Conservation (phyloP, 2,329 filamentous ascomycete genomes). For the Anisogramma anomala region DNA sequence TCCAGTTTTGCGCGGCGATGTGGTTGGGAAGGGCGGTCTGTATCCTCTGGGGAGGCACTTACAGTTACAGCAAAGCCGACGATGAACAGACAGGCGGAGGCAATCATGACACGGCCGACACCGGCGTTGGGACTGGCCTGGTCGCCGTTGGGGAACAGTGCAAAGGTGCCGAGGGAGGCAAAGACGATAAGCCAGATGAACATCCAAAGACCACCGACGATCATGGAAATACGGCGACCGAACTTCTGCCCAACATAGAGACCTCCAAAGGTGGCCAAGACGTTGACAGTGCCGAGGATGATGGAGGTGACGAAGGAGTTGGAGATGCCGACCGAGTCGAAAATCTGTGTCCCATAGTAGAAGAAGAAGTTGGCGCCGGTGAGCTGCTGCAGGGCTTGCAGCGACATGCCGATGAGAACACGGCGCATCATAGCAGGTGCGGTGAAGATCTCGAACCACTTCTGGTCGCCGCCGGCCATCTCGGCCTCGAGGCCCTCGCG, state of each 20-base stretch:
- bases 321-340: conserved; percentile 51
- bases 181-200: conserved; percentile 54
- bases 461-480: conserved; percentile 12
- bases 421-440: conserved; percentile 50
- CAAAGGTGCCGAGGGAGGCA: conserved; percentile 40
- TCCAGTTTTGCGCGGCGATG: background rate
- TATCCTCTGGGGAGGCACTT: conserved; percentile 10
- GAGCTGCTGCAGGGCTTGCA: conserved; percentile 59
- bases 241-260: conserved; percentile 58
- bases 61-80: conserved; percentile 47
- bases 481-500: conserved; percentile 14
- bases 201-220: conserved; percentile 57
- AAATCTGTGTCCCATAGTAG: conserved; percentile 58
- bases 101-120: conserved; percentile 57
- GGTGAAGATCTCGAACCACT: conserved; percentile 15
- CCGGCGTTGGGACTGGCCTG: conserved; percentile 23
- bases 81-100: conserved; percentile 64
- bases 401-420: conserved; percentile 47
- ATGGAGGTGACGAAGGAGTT: conserved; percentile 58
- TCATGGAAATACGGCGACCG: conserved; percentile 56
- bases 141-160: conserved; percentile 20
- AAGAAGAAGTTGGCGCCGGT: conserved; percentile 42
- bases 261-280: conserved; percentile 53
- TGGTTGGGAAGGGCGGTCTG: background rate
- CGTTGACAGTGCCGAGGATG: conserved; percentile 57